Evolutionary conservation across 768 basidiomycete genomes (phyloP), one percentile per base, ranked within the genome.

Genomic region (Hydnum rufescens): DNA sequence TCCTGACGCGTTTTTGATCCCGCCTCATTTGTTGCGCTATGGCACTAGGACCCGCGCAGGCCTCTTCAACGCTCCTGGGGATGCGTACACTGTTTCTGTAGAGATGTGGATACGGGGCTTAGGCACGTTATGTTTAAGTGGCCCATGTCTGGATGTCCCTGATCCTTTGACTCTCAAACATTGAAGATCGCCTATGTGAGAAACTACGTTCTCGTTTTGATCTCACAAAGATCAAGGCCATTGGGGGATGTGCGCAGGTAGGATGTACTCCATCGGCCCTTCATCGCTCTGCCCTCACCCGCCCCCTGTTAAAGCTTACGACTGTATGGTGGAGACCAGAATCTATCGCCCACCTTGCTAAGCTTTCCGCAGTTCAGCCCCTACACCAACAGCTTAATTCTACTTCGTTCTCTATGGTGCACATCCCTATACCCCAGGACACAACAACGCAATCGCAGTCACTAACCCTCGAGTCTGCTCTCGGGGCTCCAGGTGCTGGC

Each of bases 51-150:
- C 84, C 1, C 80, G 82, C 55, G 82, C 82, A 46, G 86, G 86
- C 3, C 82, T 88, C 54, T 86, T 86, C 65, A 86, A 82, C 42
- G 83, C 82, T 0, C 80, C 82, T 3, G 83, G 82, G 29, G 84
- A 88, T 64, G 83, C 82, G 23, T 86, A 82, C 62, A 87, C 82
- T 34, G 86, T 85, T 4, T 85, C 86, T 1, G 74, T 89, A 44
- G 85, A 89, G 60, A 85, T 88, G 82, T 88, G 85, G 85, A 77
- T 86, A 52, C 85, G 83, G 63, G 81, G 73, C 16, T 73, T 89
- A 49, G 86, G 86, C 85, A 64, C 65, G 79, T 68, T 42, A 4
- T 29, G 6, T 8, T 16, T 47, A 16, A 13, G 13, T 32, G 6
- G 16, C 32, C 49, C 6, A 29, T 50, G 28, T 8, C 49, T 29